A percentile compares a stretch with the other conserved stretches of the same genome.
phyloP scores from a whole-genome alignment of 2,329 filamentous ascomycete species.

The Clonostachys chloroleuca region DNA sequence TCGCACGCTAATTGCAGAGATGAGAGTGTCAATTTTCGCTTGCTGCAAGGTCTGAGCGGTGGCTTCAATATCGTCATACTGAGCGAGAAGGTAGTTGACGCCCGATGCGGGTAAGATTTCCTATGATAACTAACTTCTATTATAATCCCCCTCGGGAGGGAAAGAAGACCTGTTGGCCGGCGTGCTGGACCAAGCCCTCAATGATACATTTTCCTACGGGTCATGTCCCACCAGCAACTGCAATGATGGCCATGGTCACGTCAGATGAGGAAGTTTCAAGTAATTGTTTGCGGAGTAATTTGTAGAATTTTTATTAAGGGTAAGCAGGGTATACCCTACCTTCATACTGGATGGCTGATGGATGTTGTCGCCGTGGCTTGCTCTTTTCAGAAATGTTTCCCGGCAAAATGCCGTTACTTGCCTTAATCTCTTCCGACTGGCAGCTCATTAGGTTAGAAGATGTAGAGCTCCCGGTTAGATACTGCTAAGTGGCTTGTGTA shows the following conservation, averaged over 20 bases:
- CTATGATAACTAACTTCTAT: not conserved
- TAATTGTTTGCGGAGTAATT: too few relatives aligned
- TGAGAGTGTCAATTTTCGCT: not conserved
- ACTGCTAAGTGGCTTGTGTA: too few relatives aligned
- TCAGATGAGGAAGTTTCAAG: too few relatives aligned
- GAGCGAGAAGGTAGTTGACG: not conserved
- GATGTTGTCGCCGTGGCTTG: too few relatives aligned
- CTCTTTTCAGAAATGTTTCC: too few relatives aligned
- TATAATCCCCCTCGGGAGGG: not conserved
- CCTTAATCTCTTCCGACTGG: too few relatives aligned
- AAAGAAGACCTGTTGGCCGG: not conserved
- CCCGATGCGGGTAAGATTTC: not conserved
- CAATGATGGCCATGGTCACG: not conserved
- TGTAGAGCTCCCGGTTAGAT: too few relatives aligned
- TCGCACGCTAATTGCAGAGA: constrained; percentile 11
- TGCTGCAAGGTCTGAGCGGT: not conserved
- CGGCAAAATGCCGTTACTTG: too few relatives aligned
- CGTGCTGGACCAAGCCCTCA: not conserved
- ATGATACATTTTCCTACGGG: not conserved
- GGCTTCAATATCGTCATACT: not conserved
- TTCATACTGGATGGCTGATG: too few relatives aligned
- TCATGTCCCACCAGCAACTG: not conserved
- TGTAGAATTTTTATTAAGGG: too few relatives aligned
- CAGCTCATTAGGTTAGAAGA: too few relatives aligned
- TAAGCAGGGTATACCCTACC: rapidly evolving